phyloP scores from a whole-genome alignment of 306 rosid species.

The Fragaria iinumae region DNA sequence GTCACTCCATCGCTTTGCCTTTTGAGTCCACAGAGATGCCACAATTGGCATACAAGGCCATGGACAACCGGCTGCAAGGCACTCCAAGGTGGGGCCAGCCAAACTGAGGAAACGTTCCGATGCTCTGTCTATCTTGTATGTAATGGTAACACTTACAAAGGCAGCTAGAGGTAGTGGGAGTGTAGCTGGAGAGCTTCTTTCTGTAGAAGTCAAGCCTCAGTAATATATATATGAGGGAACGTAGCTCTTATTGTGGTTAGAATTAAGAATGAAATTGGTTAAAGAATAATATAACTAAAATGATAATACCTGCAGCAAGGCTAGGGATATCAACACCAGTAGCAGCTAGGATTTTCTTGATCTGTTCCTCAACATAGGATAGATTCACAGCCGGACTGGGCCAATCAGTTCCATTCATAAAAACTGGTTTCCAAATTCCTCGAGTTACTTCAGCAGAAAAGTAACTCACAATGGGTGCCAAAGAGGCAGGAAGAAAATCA shows the following conservation, averaged over 20 bases:
- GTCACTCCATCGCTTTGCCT: slow-evolving; percentile 93
- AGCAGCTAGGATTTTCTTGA: slow-evolving; percentile 84
- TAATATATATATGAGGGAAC: not conserved
- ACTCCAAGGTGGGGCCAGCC: slow-evolving; percentile 91
- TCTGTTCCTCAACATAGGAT: slow-evolving; percentile 82
- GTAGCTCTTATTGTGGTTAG: not conserved
- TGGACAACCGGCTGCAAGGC: slow-evolving; percentile 92
- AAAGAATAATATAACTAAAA: not conserved
- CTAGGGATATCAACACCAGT: slow-evolving; percentile 96
- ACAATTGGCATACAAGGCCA: slow-evolving; percentile 99
- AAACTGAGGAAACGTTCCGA: slow-evolving; percentile 81
- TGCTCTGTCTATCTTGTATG: slow-evolving; percentile 83
- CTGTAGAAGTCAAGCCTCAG: slow-evolving; percentile 35
- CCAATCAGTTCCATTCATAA: slow-evolving; percentile 99
- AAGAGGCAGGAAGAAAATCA: slow-evolving; percentile 94
- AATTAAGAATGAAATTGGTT: slow-evolving; percentile 7
- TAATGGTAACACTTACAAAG: slow-evolving; percentile 90
- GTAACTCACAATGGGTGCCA: slow-evolving; percentile 94
- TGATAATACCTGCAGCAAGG: slow-evolving; percentile 69
- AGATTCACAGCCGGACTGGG: slow-evolving; percentile 97
- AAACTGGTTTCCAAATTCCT: slow-evolving; percentile 89
- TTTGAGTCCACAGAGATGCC: slow-evolving; percentile 97
- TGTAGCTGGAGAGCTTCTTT: slow-evolving; percentile 82
- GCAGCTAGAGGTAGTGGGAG: slow-evolving; percentile 98
- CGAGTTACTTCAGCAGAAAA: slow-evolving; percentile 96